Evolutionary conservation across 768 basidiomycete species (phyloP).

Genomic region (Dacryopinax spathularia): DNA sequence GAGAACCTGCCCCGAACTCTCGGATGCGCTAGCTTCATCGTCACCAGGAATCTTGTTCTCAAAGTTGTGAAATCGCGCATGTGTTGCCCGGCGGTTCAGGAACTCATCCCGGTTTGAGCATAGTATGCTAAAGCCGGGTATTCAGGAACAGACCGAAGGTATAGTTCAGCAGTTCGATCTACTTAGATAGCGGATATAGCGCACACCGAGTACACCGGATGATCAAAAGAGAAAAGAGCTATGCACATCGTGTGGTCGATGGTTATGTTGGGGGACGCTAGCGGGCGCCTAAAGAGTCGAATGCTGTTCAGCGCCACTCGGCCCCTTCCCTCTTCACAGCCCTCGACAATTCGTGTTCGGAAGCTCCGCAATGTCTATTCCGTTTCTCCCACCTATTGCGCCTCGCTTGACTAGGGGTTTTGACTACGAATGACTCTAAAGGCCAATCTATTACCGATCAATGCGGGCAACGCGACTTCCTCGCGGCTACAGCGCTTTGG

Average conservation of each 20-base stretch:
- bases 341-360: background rate
- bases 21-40: constrained; percentile 15
- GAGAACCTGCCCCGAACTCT: constrained; percentile 30
- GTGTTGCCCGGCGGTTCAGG: constrained; percentile 48
- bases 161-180: background rate
- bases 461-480: background rate
- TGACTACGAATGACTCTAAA: background rate
- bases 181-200: constrained; percentile 20
- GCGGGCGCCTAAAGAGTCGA: background rate
- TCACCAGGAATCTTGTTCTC: constrained; percentile 16
- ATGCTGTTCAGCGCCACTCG: constrained; percentile 2
- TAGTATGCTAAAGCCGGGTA: constrained; percentile 38
- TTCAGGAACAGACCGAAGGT: constrained; percentile 7
- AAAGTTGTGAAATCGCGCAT: constrained; percentile 58
- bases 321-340: background rate
- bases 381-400: background rate
- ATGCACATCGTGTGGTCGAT: constrained; percentile 46
- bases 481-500: background rate
- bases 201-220: constrained; percentile 67
- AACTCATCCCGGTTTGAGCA: constrained; percentile 67
- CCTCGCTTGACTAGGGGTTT: background rate
- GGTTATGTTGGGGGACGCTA: background rate
- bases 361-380: background rate
- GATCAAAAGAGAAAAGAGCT: constrained; percentile 60
- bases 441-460: background rate